A percentile compares a stretch with the other conserved stretches of the same genome.
Conservation (phyloP, 2,329 filamentous ascomycete genomes). For the Trichophyton simii region DNA sequence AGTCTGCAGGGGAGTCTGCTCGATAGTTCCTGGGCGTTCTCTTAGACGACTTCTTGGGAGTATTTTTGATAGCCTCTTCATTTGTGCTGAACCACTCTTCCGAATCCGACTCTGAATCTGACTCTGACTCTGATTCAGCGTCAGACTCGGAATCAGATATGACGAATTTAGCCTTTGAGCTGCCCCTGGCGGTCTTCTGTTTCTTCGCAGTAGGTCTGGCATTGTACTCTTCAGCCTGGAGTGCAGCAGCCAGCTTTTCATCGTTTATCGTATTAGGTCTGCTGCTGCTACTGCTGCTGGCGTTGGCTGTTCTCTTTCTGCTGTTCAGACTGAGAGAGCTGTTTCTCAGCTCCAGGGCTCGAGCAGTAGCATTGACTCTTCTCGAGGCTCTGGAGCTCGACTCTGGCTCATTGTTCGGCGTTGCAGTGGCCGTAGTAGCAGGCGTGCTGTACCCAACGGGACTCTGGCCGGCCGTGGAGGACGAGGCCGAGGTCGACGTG, state of each 20-base stretch:
- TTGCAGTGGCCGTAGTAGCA: conserved; percentile 46
- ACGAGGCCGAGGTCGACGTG: conserved; percentile 23
- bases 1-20: not conserved
- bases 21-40: not conserved
- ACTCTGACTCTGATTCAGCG: not conserved
- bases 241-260: conserved; percentile 42
- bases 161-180: conserved; percentile 4
- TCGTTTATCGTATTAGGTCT: conserved; percentile 20
- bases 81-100: not conserved
- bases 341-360: conserved; percentile 35
- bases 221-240: conserved; percentile 46
- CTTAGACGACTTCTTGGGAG: not conserved
- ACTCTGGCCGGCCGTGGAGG: conserved; percentile 22
- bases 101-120: not conserved
- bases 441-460: conserved; percentile 47
- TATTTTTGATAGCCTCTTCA: not conserved
- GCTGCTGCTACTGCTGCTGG: not conserved
- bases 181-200: conserved; percentile 18
- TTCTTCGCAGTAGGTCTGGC: conserved; percentile 24
- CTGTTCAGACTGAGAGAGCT: conserved; percentile 40
- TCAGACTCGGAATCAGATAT: not conserved
- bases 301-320: conserved; percentile 35
- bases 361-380: conserved; percentile 34
- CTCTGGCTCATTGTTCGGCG: conserved; percentile 37
- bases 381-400: conserved; percentile 14